Base-by-base conservation (phyloP, 2,329 filamentous ascomycete genomes). In the Fonsecaea nubica region DNA sequence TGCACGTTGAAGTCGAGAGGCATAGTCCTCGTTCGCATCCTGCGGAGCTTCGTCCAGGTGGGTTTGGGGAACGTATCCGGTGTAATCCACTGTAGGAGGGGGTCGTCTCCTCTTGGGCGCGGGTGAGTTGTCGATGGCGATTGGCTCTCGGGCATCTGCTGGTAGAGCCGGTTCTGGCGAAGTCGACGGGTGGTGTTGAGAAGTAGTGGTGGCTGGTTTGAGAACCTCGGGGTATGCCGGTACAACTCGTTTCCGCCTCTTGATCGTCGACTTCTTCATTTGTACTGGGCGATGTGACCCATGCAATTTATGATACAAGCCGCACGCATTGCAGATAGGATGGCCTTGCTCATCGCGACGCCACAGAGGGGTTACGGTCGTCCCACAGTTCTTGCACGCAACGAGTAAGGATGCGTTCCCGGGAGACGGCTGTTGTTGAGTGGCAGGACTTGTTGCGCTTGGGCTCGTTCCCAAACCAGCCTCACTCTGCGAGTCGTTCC, bases 231-330 rank as follows among this genome's bases (percentile, higher is more conserved):
- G 78, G 32, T 87, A 82, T 18, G 91, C 92, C 18, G 94, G 93
- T 52, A 98, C 93, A 5, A 98, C 93, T 65, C 95, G 89, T 83
- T 98, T 98, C 67, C 95, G 86, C 69, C 95, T 88, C 80, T 99
- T 98, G 77, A 99, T 99, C 32, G 96, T 91, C 2, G 92, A 91
- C 78, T 97, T 98, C 80, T 98, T 99, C 95, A 99, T 98, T n/a
- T 92, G 92, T 4, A 95, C 92, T 0, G 95, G 95, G 50, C 95
- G 87, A 78, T 97, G 94, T 35, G 93, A 89, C 62, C 93, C 93
- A 76, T 99, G 95, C 2, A 99, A 87, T 79, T 98, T 98, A 81
- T 96, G 93, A 78, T 99, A 99, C 2, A 99, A 82, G 4, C 94
- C 95, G 82, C 95, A 99, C 59, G 95, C 95, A 79, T 99, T 99